Base-by-base conservation (phyloP, 345 rosid genomes). In the Passiflora organensis region DNA sequence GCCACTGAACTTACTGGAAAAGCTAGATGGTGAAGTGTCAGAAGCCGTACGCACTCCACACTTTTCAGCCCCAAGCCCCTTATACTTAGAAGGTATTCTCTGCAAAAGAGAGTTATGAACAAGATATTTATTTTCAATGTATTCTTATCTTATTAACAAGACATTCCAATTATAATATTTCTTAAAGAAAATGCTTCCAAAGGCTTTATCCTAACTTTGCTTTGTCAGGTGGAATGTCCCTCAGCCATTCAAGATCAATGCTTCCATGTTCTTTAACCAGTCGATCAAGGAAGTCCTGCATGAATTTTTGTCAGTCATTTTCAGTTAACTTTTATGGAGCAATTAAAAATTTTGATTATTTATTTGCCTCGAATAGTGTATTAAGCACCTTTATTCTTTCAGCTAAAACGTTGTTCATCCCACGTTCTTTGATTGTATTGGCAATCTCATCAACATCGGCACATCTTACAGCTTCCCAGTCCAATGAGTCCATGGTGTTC, bases 191-290 rank as follows among this genome's bases (percentile, higher is more conserved):
- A 3, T 28, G 5, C 8, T 28, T 28, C 3, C 34, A 28, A 28
- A 28, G 32, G 45, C 46, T 67, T 56, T 68, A n/a, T n/a, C n/a
- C n/a, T n/a, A n/a, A 68, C 72, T 68, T 68, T 62, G 72, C 72
- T 68, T 56, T 51, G 63, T 62, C 72, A 8, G 72, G 72, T 13
- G 67, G 67, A 45, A 68, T 21, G 45, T 68, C 67, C 45, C 72
- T 68, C 48, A 68, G 44, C 72, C 64, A 56, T 62, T 57, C 56
- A 22, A 55, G 64, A 52, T 46, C 64, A 51, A 66, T 64, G 47
- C 61, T 56, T 37, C 67, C 65, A 39, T 67, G 72, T 11, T 68
- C 66, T 48, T n/a, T 42, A 15, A 63, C 55, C 50, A 70, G 41
- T 28, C 64, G 43, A 50, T 67, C 21, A 23, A 46, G 44, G 48